These are phyloP conservation scores for Calonectria pseudoreteaudii DNA, from an alignment of 2,329 filamentous ascomycete species.

Conservation along the genomic window DNA sequence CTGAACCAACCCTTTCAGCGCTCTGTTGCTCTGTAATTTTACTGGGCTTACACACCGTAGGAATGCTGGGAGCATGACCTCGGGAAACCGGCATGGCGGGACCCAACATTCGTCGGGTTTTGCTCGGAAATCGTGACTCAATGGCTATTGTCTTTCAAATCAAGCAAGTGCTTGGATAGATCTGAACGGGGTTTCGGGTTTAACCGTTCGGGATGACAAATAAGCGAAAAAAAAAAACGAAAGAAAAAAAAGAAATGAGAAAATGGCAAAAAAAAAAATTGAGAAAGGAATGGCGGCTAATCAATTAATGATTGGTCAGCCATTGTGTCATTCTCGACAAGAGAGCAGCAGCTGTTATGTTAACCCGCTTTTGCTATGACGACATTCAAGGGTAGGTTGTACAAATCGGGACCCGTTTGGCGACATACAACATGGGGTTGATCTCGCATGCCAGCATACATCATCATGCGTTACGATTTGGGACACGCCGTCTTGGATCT, in stretches of 20 bases:
- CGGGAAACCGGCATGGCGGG: constrained; percentile 25
- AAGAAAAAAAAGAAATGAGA: neutral
- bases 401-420: neutral
- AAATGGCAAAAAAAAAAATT: too few relatives aligned
- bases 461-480: neutral
- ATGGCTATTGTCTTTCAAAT: constrained; percentile 7
- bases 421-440: neutral
- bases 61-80: neutral
- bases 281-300: neutral
- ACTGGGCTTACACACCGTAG: neutral
- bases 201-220: neutral
- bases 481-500: neutral
- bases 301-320: neutral
- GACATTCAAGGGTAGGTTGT: neutral
- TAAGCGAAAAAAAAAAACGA: neutral
- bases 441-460: neutral
- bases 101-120: constrained; percentile 2
- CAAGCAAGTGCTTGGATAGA: neutral
- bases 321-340: neutral
- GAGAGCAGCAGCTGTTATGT: neutral
- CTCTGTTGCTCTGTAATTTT: neutral
- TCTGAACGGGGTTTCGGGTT: too few relatives aligned
- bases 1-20: neutral
- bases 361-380: neutral
- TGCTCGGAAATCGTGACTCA: constrained; percentile 10